Evolutionary conservation across 371 early-diverging fungal genomes (phyloP).

Genomic region (Syncephalastrum contaminatum): DNA sequence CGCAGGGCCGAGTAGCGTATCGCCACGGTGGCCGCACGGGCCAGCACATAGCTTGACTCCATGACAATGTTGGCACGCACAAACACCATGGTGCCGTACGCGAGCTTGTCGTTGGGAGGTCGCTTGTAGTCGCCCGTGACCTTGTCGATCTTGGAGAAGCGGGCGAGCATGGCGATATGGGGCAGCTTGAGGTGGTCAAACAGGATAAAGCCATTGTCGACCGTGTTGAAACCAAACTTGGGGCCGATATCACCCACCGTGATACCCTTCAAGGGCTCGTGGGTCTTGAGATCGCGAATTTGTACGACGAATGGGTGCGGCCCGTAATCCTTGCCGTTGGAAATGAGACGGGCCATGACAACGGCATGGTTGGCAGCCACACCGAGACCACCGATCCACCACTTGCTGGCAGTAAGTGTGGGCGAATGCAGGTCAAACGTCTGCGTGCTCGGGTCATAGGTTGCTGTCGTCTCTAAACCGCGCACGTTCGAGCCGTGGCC

Average conservation of each 20-base stretch:
- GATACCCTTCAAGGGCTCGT: conserved; percentile 65
- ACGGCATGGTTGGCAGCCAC: conserved; percentile 78
- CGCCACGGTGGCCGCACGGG: conserved; percentile 81
- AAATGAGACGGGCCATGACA: conserved; percentile 77
- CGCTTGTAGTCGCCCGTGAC: conserved; percentile 69
- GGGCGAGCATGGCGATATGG: conserved; percentile 69
- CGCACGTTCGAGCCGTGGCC: conserved; percentile 81
- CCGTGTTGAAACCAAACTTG: conserved; percentile 76
- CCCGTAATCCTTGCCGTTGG: conserved; percentile 69
- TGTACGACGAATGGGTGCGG: conserved; percentile 79
- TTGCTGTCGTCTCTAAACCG: conserved; percentile 87
- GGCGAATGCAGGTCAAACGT: conserved; percentile 81
- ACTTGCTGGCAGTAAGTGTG: conserved; percentile 71
- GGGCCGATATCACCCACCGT: conserved; percentile 82
- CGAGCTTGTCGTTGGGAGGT: conserved; percentile 76
- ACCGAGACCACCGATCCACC: conserved; percentile 92
- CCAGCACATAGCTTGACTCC: conserved; percentile 58
- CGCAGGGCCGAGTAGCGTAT: conserved; percentile 78
- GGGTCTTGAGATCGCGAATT: conserved; percentile 65
- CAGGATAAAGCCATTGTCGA: conserved; percentile 86
- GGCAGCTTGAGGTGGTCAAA: conserved; percentile 74
- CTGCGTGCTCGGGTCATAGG: conserved; percentile 66
- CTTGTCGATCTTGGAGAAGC: conserved; percentile 64
- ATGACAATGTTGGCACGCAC: conserved; percentile 67
- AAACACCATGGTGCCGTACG: conserved; percentile 82